Evolutionary conservation across 805 yeast genomes (phyloP), one percentile per base, ranked within the genome.

Genomic region (Scheffersomyces stipitis): DNA sequence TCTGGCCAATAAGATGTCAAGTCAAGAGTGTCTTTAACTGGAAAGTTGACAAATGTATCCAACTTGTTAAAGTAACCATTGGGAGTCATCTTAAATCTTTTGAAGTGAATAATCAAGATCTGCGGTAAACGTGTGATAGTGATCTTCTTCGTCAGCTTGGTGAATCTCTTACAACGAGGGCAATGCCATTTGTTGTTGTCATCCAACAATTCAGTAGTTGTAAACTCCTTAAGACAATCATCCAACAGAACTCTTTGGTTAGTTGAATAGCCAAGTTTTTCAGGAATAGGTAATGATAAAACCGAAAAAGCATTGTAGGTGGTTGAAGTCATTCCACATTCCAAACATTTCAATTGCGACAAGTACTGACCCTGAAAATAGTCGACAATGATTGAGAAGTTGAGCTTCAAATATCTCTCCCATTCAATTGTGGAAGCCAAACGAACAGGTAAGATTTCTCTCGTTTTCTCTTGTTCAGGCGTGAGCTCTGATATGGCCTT

Each of bases 381-480:
- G 47, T 86, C 90, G 2, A 86, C 93, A 16, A 90, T 74, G 1
- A 82, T 72, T 27, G 96, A 87, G 45, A 83, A 81, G 54, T 90
- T 88, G 15, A 86, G 75, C 40, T 80, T 81, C 37, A 87, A 64
- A 55, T 88, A 88, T 39, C 95, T 67, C 52, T 86, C 96, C 98
- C 98, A 90, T 56, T 90, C 96, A 33, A 88, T 78, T 0, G 93
- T 77, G 0, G 96, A 81, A 0, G 96, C 96, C 17, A 85, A 68
- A 39, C 96, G 71, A 2, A 88, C 71, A 0, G 95, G 84, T 51
- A 87, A 60, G 18, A 62, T 61, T 54, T 90, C 98, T 30, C 96
- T 69, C 12, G 73, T 64, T 26, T 68, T 67, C 54, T 89, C 96
- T 44, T 89, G 93, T 35, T 76, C 81, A 0, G 63, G 63, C 5